A percentile compares a stretch with the other conserved stretches of the same genome.
Conservation (phyloP, 768 basidiomycete genomes). For the Pilatotrama ljubarskyi region DNA sequence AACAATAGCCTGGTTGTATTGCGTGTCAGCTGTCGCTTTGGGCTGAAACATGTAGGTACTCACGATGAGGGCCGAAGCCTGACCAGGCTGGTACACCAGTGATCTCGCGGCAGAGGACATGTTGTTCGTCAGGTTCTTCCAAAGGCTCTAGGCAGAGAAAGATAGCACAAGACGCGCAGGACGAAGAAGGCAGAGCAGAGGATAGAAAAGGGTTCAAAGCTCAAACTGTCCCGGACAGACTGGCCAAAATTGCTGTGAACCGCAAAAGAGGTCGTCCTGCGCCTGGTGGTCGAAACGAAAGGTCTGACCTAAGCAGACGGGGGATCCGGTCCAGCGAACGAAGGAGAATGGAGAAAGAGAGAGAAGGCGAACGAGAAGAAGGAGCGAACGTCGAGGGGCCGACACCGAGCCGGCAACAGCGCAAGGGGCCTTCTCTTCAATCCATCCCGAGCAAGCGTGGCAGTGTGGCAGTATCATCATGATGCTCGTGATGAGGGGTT, state of each 20-base stretch:
- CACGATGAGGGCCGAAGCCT: constrained; percentile 26
- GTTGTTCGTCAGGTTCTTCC: constrained; percentile 27
- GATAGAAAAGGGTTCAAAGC: constrained; percentile 22
- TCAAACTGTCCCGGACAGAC: constrained; percentile 30
- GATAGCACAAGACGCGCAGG: constrained; percentile 21
- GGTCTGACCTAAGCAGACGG: constrained; percentile 33
- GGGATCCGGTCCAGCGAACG: constrained; percentile 28
- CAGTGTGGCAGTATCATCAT: constrained; percentile 16
- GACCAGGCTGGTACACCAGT: constrained; percentile 20
- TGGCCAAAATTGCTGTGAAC: constrained; percentile 26
- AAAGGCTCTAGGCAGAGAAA: constrained; percentile 30
- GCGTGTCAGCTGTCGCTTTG: not conserved
- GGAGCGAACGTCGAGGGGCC: constrained; percentile 21
- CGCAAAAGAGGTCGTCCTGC: constrained; percentile 43
- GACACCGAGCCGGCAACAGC: constrained; percentile 14
- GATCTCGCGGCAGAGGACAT: constrained; percentile 28
- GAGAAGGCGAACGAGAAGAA: constrained; percentile 19
- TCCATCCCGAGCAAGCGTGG: constrained; percentile 12
- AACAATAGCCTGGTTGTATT: constrained; percentile 40
- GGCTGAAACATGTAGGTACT: constrained; percentile 5
- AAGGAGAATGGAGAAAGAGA: constrained; percentile 16
- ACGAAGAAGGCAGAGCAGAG: constrained; percentile 25
- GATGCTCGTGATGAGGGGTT: constrained; percentile 13
- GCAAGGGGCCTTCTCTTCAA: constrained; percentile 18
- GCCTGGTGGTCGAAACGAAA: constrained; percentile 33